Conservation (phyloP, 2,329 filamentous ascomycete genomes). For the Fusarium haematococcum region DNA sequence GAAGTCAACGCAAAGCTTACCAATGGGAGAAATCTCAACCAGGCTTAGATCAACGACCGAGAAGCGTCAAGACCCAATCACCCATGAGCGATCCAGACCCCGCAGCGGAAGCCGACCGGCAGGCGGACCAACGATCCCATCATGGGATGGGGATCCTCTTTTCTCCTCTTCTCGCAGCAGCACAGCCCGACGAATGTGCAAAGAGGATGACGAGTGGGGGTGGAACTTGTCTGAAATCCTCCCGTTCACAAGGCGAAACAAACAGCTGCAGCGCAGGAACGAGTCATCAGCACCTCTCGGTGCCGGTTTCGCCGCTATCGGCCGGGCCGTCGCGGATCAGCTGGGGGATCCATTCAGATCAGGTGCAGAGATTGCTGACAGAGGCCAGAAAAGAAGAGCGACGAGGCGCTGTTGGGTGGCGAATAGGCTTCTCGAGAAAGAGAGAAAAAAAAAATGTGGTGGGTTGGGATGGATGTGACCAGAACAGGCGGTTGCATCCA, state of each 20-base stretch:
- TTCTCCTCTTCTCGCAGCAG: constrained; percentile 6
- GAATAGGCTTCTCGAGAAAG: constrained; percentile 24
- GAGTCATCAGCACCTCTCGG: not conserved
- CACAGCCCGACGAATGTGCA: constrained; percentile 19
- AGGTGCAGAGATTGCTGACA: constrained; percentile 15
- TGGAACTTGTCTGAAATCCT: constrained; percentile 7
- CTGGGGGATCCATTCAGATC: constrained; percentile 12
- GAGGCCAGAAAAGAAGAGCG: not conserved
- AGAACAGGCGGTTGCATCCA: constrained; percentile 28
- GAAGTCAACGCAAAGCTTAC: constrained; percentile 19
- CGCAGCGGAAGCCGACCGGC: constrained; percentile 27
- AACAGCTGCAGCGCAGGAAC: not conserved
- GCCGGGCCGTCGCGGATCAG: constrained; percentile 8
- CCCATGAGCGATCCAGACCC: constrained; percentile 7
- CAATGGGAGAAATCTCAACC: constrained; percentile 19
- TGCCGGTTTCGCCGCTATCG: constrained; percentile 15
- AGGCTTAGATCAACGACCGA: constrained; percentile 18
- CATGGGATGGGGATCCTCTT: constrained; percentile 35
- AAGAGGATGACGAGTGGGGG: constrained; percentile 22
- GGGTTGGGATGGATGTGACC: constrained; percentile 27
- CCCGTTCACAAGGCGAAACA: constrained; percentile 20
- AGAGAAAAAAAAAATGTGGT: constrained; percentile 12
- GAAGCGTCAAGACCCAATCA: constrained; percentile 27
- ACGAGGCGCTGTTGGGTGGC: constrained; percentile 24
- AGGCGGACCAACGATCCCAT: constrained; percentile 27